These are phyloP conservation scores for Acrocalymma vagum DNA, from an alignment of 2,329 filamentous ascomycete genomes.

Conservation along the genomic window DNA sequence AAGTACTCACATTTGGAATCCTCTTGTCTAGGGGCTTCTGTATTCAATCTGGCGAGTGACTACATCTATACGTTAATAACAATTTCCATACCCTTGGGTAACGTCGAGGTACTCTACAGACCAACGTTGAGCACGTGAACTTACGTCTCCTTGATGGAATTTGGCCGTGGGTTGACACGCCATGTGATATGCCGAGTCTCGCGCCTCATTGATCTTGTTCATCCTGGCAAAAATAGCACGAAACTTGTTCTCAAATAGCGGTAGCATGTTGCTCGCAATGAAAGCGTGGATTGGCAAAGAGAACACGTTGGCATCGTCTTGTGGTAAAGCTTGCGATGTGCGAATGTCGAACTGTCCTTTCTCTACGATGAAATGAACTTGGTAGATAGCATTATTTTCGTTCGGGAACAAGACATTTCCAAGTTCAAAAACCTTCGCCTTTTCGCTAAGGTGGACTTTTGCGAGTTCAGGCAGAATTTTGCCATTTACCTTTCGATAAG, in stretches of 20 bases:
- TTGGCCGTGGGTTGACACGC: constrained; percentile 14
- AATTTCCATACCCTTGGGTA: no score
- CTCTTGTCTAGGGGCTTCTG: constrained; percentile 7
- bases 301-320: constrained; percentile 20
- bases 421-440: constrained; percentile 32
- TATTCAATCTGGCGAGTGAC: constrained; percentile 24
- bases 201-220: constrained; percentile 32
- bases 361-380: constrained; percentile 25
- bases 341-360: constrained; percentile 27
- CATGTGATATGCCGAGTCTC: constrained; percentile 28
- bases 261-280: constrained; percentile 28
- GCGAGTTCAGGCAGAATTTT: constrained; percentile 26
- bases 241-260: constrained; percentile 35
- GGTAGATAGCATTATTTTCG: constrained; percentile 17
- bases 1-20: constrained; percentile 12
- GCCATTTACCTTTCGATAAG: constrained; percentile 31
- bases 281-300: constrained; percentile 32
- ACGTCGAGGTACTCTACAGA: no score
- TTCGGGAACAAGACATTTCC: constrained; percentile 38
- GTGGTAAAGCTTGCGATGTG: constrained; percentile 24
- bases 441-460: constrained; percentile 29
- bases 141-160: constrained; percentile 34
- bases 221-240: constrained; percentile 26
- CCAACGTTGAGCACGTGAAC: no score
- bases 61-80: no score